A percentile compares a stretch with the other conserved stretches of the same genome.
These are phyloP conservation scores for Teunomyces stri DNA, from an alignment of 805 yeast species.

Conservation along the genomic window DNA sequence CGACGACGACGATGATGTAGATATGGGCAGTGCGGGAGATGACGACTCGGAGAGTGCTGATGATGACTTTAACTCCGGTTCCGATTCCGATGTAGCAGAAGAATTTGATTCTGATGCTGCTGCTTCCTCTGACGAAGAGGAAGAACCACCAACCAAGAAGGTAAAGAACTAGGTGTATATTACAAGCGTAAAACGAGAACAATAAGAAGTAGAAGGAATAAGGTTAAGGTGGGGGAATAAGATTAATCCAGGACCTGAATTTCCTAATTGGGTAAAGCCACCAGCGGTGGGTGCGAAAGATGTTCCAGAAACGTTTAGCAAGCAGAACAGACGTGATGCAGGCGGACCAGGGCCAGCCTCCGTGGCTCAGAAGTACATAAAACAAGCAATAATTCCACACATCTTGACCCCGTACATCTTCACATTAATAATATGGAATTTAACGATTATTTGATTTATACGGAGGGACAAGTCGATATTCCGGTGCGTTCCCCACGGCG, in stretches of 20 bases:
- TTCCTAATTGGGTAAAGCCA: constrained; percentile 2
- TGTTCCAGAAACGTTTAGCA: neutral
- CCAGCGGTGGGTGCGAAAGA: neutral
- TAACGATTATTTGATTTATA: constrained; percentile 5
- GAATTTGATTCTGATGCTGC: constrained; percentile 71
- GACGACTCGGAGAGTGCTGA: constrained; percentile 69
- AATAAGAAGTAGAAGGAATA: neutral
- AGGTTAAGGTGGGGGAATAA: neutral
- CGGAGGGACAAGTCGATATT: neutral
- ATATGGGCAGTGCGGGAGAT: constrained; percentile 75
- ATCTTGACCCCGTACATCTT: neutral
- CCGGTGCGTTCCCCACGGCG: constrained; percentile 1
- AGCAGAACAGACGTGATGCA: neutral
- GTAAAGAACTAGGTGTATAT: constrained; percentile 13
- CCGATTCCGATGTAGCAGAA: constrained; percentile 75
- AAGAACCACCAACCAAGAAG: constrained; percentile 15
- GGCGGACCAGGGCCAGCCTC: neutral
- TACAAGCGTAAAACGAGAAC: neutral
- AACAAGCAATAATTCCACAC: neutral
- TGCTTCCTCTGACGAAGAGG: constrained; percentile 16
- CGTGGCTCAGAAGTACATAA: neutral
- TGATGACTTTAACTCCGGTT: constrained; percentile 73
- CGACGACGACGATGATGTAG: constrained; percentile 50
- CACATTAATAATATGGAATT: constrained; percentile 5
- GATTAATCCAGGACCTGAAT: neutral